Evolutionary conservation across 257 asterid species (phyloP), one percentile per base, ranked within the genome.

Genomic region (Solanum ahanhuiri): DNA sequence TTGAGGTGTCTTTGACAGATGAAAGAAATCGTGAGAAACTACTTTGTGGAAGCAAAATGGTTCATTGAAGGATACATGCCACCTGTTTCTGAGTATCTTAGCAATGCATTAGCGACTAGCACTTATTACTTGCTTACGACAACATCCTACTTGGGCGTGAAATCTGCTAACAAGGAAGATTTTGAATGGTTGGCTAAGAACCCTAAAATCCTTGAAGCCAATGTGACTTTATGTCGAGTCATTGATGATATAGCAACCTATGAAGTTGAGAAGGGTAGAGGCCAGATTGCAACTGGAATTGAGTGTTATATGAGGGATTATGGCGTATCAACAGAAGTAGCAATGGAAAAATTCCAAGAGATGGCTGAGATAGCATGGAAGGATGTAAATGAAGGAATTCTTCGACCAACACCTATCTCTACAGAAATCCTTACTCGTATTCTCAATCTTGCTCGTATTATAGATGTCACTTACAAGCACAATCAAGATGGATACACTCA

Each of bases 351-450:
- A 67, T 82, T 92, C 4, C 82, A 60, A 1, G 86, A 77, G 2
- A 89, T 91, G 30, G 91, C 86, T 2, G 90, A 87, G 76, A 72
- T 69, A 72, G 92, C 93, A 6, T 93, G 96, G 96, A 92, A 91
- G 73, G 94, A 90, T 31, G 87, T 90, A 0, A 93, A 92, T 86
- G 93, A 88, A n/a, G 95, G 91, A 72, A 81, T 43, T 4, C 66
- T 82, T 9, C 86, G 75, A 77, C 91, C 89, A 35, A 77, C 83
- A 3, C 8, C 83, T 1, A 85, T 86, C 12, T 41, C 91, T 0
- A 85, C 43, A 84, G 86, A 88, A 28, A 83, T 90, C 18, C 71
- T 90, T 6, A 77, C 70, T 73, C 81, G 86, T 15, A 58, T 92
- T 30, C 60, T 92, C 37, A 89, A 89, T 76, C 86, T 90, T 10